Evolutionary conservation across 768 basidiomycete genomes (phyloP).

Genomic region (Coprinellus micaceus): DNA sequence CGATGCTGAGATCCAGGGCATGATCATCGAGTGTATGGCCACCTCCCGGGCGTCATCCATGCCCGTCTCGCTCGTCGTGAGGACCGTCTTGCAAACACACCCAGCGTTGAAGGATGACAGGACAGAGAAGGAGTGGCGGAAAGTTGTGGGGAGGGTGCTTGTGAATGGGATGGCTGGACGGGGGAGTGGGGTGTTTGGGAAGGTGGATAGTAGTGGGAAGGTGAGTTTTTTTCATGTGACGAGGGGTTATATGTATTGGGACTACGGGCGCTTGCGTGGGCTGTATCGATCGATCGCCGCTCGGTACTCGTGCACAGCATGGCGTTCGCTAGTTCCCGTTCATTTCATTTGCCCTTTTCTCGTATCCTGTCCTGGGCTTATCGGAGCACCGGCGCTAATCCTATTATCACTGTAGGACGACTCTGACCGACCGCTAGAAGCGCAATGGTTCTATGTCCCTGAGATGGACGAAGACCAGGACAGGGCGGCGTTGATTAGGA

Average conservation of each 20-base stretch:
- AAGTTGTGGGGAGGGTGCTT: constrained; percentile 48
- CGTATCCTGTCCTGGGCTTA: no score
- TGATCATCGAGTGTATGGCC: constrained; percentile 69
- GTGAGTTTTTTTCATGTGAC: constrained; percentile 33
- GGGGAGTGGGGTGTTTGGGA: constrained; percentile 64
- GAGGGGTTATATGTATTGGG: constrained; percentile 1
- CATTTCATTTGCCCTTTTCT: not conserved
- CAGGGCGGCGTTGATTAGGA: constrained; percentile 60
- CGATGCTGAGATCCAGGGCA: constrained; percentile 51
- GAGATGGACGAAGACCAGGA: constrained; percentile 69
- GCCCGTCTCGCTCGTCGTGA: constrained; percentile 50
- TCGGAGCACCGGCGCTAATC: not conserved
- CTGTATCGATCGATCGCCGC: no score
- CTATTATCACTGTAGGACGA: constrained; percentile 36
- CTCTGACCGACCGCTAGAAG: constrained; percentile 48
- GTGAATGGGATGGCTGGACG: constrained; percentile 37
- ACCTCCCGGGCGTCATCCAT: constrained; percentile 69
- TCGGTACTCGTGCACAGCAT: not conserved
- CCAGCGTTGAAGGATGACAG: constrained; percentile 45
- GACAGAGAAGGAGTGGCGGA: constrained; percentile 45
- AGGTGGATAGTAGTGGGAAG: constrained; percentile 64
- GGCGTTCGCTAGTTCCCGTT: not conserved
- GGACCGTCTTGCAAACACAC: constrained; percentile 47
- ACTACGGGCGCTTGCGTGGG: not conserved
- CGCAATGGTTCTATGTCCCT: constrained; percentile 75